Evolutionary conservation across 192 early-diverging fungal genomes (phyloP).

Genomic region (Chytriomyces confervae): DNA sequence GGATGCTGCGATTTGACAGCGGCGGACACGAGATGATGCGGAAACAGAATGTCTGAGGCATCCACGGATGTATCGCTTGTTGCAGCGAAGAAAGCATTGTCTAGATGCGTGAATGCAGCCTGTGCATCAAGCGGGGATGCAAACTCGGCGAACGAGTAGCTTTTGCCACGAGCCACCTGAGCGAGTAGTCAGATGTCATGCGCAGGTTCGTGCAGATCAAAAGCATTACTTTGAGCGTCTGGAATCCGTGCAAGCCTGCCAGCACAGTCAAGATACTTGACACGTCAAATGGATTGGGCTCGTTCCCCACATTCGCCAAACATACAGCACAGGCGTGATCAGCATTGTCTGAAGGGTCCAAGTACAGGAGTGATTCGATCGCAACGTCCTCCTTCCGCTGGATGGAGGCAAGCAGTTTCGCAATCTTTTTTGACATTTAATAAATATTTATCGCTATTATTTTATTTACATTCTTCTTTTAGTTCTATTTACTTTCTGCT

Average conservation of each 20-base stretch:
- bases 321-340: neutral
- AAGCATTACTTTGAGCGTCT: neutral
- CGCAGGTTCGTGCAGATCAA: neutral
- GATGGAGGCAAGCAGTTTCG: constrained; percentile 13
- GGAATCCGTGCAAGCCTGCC: neutral
- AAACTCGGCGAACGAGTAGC: constrained; percentile 29
- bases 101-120: neutral
- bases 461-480: too few species aligned
- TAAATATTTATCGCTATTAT: too few species aligned
- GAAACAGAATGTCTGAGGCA: neutral
- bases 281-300: neutral
- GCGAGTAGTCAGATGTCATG: neutral
- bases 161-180: constrained; percentile 6
- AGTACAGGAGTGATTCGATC: neutral
- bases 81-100: constrained; percentile 19
- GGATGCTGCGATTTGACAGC: neutral
- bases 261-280: neutral
- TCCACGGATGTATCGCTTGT: neutral
- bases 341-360: neutral
- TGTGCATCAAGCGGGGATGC: neutral
- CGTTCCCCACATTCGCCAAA: constrained; percentile 28
- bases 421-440: constrained; percentile 6
- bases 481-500: too few species aligned
- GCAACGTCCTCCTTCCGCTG: neutral
- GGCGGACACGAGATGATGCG: neutral